phyloP scores from a whole-genome alignment of 2,329 filamentous ascomycete species.

The Aspergillus carbonarius region DNA sequence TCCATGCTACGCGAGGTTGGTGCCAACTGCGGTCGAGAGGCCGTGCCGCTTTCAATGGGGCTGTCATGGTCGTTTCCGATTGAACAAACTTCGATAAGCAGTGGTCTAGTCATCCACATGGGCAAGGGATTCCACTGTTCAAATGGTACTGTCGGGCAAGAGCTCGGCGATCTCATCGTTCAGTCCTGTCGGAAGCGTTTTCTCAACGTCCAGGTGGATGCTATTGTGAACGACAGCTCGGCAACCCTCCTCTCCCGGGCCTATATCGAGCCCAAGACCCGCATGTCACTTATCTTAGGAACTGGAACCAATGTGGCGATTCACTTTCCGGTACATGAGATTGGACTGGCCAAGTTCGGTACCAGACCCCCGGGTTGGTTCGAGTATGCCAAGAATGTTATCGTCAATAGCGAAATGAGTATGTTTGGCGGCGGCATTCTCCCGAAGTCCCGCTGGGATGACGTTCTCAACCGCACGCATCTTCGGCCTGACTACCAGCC shows the following conservation, averaged over 20 bases:
- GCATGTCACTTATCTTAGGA: slow-evolving; percentile 64
- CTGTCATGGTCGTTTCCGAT: slow-evolving; percentile 67
- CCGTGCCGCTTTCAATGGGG: slow-evolving; percentile 55
- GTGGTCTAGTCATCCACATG: slow-evolving; percentile 60
- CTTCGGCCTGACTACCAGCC: slow-evolving; percentile 63
- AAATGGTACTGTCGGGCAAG: slow-evolving; percentile 58
- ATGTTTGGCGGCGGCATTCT: slow-evolving; percentile 62
- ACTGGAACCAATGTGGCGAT: slow-evolving; percentile 66
- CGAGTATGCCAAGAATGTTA: slow-evolving; percentile 58
- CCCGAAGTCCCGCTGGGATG: slow-evolving; percentile 62
- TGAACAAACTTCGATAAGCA: slow-evolving; percentile 61
- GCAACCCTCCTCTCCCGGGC: slow-evolving; percentile 62
- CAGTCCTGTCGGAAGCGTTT: slow-evolving; percentile 55
- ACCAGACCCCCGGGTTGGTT: slow-evolving; percentile 56
- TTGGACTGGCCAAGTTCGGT: slow-evolving; percentile 58
- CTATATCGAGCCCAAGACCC: slow-evolving; percentile 60
- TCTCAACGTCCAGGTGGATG: slow-evolving; percentile 59
- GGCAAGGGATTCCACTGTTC: slow-evolving; percentile 65
- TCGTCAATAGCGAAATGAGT: slow-evolving; percentile 66
- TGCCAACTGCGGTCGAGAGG: slow-evolving; percentile 40
- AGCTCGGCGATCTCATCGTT: slow-evolving; percentile 61
- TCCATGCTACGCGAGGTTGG: slow-evolving; percentile 50
- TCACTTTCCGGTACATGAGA: slow-evolving; percentile 56
- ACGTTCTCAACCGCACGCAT: slow-evolving; percentile 58
- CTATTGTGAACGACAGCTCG: slow-evolving; percentile 64